These are phyloP conservation scores for Euclidium syriacum DNA, from an alignment of 345 rosid species.

Conservation along the genomic window DNA sequence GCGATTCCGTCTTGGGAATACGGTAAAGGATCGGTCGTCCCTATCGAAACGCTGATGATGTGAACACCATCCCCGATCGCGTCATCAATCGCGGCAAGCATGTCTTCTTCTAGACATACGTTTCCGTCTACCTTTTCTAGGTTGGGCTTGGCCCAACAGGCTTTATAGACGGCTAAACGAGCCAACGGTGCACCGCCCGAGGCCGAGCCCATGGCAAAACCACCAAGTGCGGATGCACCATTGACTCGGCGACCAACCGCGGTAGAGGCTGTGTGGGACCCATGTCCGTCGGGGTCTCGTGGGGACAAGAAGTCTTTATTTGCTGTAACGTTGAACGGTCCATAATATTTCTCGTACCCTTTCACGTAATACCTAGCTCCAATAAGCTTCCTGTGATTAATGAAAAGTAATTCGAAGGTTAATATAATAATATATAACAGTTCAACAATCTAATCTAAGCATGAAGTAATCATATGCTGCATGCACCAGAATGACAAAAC, in stretches of 20 bases:
- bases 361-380: slow-evolving; percentile 76
- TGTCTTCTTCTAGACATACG: slow-evolving; percentile 52
- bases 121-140: slow-evolving; percentile 39
- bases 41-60: slow-evolving; percentile 70
- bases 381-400: slow-evolving; percentile 56
- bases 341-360: slow-evolving; percentile 41
- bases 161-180: slow-evolving; percentile 78
- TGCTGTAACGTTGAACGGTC: slow-evolving; percentile 44
- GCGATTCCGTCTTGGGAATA: slow-evolving; percentile 47
- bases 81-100: slow-evolving; percentile 80
- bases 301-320: slow-evolving; percentile 60
- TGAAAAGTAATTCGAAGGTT: background rate
- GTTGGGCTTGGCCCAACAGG: slow-evolving; percentile 70
- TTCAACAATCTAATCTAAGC: background rate
- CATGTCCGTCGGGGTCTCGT: slow-evolving; percentile 80
- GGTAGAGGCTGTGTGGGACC: slow-evolving; percentile 79
- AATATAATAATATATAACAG: no score
- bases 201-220: slow-evolving; percentile 64
- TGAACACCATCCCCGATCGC: slow-evolving; percentile 79
- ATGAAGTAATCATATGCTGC: background rate
- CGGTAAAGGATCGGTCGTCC: background rate
- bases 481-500: no score
- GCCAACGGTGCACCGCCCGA: slow-evolving; percentile 74
- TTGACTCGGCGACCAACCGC: slow-evolving; percentile 50
- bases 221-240: slow-evolving; percentile 47